phyloP scores from a whole-genome alignment of 768 basidiomycete genomes.

The Rhizopogon rudus region DNA sequence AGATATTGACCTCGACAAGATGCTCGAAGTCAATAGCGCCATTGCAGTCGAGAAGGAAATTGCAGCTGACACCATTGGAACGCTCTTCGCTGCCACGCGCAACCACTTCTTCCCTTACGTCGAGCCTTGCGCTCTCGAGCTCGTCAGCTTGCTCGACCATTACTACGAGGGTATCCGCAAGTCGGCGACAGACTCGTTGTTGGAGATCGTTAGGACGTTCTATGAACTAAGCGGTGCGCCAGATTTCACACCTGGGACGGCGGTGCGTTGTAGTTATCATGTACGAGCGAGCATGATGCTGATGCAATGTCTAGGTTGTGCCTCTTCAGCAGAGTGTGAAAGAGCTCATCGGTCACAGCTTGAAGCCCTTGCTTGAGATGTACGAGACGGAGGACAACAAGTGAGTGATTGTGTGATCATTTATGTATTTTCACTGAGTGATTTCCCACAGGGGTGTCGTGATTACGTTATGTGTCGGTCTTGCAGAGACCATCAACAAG shows the following conservation, averaged over 20 bases:
- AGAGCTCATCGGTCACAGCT: constrained; percentile 70
- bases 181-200: constrained; percentile 80
- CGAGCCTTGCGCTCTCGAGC: constrained; percentile 73
- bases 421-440: constrained; percentile 11
- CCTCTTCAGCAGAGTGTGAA: constrained; percentile 66
- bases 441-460: constrained; percentile 65
- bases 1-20: constrained; percentile 79
- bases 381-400: constrained; percentile 96
- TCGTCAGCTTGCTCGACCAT: constrained; percentile 77
- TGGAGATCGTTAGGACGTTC: constrained; percentile 87
- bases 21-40: constrained; percentile 90
- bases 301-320: constrained; percentile 25
- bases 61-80: constrained; percentile 92
- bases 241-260: constrained; percentile 77
- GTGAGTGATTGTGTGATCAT: constrained; percentile 46
- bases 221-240: constrained; percentile 80
- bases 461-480: constrained; percentile 78
- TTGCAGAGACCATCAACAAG: constrained; percentile 89
- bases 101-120: constrained; percentile 88
- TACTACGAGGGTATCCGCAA: constrained; percentile 99
- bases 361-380: constrained; percentile 78
- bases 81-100: constrained; percentile 79
- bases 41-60: constrained; percentile 99
- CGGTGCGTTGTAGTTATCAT: constrained; percentile 38
- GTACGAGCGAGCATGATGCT: constrained; percentile 3